Conservation (phyloP, 2,329 filamentous ascomycete species). For the Periconia macrospinosa region DNA sequence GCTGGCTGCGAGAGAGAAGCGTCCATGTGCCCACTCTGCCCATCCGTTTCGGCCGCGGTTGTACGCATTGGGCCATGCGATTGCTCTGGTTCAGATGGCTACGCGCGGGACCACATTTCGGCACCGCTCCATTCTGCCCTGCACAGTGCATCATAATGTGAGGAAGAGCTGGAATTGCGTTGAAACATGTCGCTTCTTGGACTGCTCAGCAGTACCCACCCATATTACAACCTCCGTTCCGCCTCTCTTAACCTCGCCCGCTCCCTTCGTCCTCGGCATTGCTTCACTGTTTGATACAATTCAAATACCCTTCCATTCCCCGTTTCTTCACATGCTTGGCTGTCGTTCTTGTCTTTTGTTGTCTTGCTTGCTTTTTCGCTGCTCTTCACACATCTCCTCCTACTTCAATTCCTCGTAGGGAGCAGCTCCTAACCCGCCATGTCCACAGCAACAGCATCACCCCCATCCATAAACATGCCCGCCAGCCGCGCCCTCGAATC, state of each 20-base stretch:
- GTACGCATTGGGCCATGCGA: constrained; percentile 4
- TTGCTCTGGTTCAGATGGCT: constrained; percentile 1
- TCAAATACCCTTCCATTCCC: too few species aligned
- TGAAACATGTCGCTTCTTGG: constrained; percentile 11
- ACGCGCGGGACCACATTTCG: neutral
- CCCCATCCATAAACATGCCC: constrained; percentile 28
- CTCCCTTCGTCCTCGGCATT: too few species aligned
- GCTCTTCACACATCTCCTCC: constrained; percentile 5
- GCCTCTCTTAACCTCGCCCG: too few species aligned
- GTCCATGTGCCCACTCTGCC: constrained; percentile 4
- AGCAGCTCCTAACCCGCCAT: constrained; percentile 18
- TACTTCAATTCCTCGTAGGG: neutral
- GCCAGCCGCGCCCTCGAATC: constrained; percentile 45
- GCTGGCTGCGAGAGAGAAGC: too few species aligned
- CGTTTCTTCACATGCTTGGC: neutral
- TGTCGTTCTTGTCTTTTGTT: neutral
- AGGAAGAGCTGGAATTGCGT: neutral
- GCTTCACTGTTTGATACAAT: too few species aligned
- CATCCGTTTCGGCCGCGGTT: constrained; percentile 17
- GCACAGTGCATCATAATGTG: neutral
- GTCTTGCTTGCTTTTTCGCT: constrained; percentile 1
- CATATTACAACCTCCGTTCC: too few species aligned
- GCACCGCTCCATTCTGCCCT: neutral
- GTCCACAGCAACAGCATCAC: constrained; percentile 32
- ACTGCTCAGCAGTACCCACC: neutral